Base-by-base conservation (phyloP, 164 flowering plant species). In the Sextonia rubra region DNA sequence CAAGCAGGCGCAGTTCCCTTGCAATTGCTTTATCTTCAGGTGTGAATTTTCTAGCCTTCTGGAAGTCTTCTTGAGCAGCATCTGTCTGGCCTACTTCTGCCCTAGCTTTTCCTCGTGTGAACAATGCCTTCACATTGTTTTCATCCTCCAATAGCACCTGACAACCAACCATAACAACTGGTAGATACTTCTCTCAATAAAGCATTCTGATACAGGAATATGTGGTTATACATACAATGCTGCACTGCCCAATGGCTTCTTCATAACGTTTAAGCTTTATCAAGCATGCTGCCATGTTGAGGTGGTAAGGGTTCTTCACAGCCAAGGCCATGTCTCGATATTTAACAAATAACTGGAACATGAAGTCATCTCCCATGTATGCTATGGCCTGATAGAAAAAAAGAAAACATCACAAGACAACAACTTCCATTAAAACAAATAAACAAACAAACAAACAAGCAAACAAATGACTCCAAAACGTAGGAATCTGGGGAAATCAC, bases 311-410 rank as follows among this genome's bases (percentile, higher is more conserved):
- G 80, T 93, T 95, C 81, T 93, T 93, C 32, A 93, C 99, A 70
- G 94, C 97, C 85, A 95, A 71, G 69, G 98, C 99, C 98, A 91
- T 93, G 81, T 91, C 94, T 24, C 89, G 77, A 62, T 88, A 90
- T 83, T 91, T 95, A 23, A 97, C 99, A 77, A 87, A 93, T 79
- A 93, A 81, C 79, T 93, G 97, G 83, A 95, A 91, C 98, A 95
- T 95, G 85, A 95, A 93, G 75, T 95, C 98, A 77, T 91, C 97
- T 58, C 97, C 95, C 95, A 93, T 87, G 84, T 93, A 95, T 71
- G 99, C 94, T 72, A 95, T 88, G 75, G 98, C 99, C 99, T 95
- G 78, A 48, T 24, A 60, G 14, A 0, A 65, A 25, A 27, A 52
- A 32, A 72, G 49, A 52, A 37, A 30, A 18, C 26, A 14, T 52